Base-by-base conservation (phyloP, 352 stramenopile species). In the Pythium monospermum region DNA sequence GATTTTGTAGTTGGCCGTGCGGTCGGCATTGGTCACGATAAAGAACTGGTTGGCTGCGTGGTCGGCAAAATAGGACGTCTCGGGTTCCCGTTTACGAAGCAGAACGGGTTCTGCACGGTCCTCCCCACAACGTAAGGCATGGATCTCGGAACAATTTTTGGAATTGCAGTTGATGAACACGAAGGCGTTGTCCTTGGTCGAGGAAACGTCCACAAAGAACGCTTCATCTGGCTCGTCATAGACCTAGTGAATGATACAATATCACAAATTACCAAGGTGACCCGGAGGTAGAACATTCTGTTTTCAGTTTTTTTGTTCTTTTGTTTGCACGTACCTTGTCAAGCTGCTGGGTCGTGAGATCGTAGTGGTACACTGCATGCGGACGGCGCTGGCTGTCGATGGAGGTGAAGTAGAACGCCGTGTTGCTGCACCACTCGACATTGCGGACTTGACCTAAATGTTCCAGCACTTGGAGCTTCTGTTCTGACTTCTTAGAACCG, bases 131-230 rank as follows among this genome's bases (percentile, higher is more conserved):
- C 21, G 46, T 10, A 63, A n/a, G 21, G 74, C 75, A 45, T 85
- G 71, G 38, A 94, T 91, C 64, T 96, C 81, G n/a, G 85, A 95
- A 39, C 70, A 75, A 41, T 73, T 77, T 64, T 95, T 94, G 3
- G 78, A 90, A 64, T 96, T 95, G 68, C 74, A 88, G 53, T 93
- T 95, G 49, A 95, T 87, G 18, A 94, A 59, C 33, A 96, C 69
- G 33, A 83, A 92, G 12, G 54, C 39, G 39, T 62, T 70, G 69
- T 95, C 85, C 45, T 96, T 96, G 1, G 83, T 93, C 21, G 76
- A 73, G 11, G 81, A 85, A 7, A 95, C 71, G 56, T 96, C 86
- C 47, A 96, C 69, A 44, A 87, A 95, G 22, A 91, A 80, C 6
- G 75, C 74, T n/a, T 73, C 64, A 38, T 95, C 69, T 15, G 68